These are phyloP conservation scores for Rhizopogon roseolus DNA, from an alignment of 768 basidiomycete genomes.

Conservation along the genomic window DNA sequence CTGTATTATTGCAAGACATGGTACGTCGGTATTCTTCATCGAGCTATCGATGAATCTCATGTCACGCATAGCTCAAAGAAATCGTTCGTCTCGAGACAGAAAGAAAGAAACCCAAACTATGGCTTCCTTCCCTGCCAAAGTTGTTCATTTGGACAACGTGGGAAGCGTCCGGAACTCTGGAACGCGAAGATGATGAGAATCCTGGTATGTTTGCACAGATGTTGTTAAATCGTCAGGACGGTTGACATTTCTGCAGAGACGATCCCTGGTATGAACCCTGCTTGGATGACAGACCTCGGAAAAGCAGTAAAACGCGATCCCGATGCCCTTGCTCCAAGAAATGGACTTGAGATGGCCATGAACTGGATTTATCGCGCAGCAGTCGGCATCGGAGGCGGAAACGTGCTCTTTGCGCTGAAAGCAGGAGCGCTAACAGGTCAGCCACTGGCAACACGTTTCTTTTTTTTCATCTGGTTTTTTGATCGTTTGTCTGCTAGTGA, in stretches of 20 bases:
- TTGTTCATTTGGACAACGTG: conserved; percentile 41
- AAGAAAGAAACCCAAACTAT: conserved; percentile 38
- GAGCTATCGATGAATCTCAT: not conserved
- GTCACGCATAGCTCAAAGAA: conserved; percentile 44
- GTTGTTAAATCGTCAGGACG: too few relatives aligned
- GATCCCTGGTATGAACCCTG: conserved; percentile 52
- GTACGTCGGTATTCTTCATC: conserved; percentile 21
- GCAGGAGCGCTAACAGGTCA: conserved; percentile 60
- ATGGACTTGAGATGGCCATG: conserved; percentile 49
- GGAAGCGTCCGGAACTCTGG: conserved; percentile 39
- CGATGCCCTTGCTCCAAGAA: conserved; percentile 67
- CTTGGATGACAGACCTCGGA: conserved; percentile 46
- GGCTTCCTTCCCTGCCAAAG: conserved; percentile 47
- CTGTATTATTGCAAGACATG: conserved; percentile 24
- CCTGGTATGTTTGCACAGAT: conserved; percentile 34
- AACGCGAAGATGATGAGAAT: conserved; percentile 62
- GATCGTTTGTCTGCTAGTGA: conserved; percentile 29
- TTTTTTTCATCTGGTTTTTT: not conserved
- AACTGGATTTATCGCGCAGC: conserved; percentile 37
- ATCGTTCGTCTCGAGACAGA: conserved; percentile 51
- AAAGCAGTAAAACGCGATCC: conserved; percentile 59
- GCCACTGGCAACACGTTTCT: conserved; percentile 2
- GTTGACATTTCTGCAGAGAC: conserved; percentile 28
- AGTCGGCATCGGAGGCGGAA: conserved; percentile 46
- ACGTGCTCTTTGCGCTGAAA: conserved; percentile 66